Evolutionary conservation across 2,329 filamentous ascomycete genomes (phyloP), one percentile per base, ranked within the genome.

Genomic region (Hirsutella minnesotensis): DNA sequence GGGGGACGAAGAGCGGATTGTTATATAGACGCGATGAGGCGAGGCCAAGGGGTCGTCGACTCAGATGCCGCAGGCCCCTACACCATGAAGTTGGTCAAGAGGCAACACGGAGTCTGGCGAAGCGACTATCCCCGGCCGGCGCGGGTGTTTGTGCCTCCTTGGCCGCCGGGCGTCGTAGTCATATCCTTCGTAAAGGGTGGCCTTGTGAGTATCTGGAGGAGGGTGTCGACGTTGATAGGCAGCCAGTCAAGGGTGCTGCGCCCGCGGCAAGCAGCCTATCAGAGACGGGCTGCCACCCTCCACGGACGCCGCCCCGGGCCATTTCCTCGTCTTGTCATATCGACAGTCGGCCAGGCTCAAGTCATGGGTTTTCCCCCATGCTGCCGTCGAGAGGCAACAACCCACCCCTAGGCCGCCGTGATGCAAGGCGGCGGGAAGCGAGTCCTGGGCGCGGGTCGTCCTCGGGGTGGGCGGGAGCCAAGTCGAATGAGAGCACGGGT

Each of bases 181-280:
- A 44, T 27, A 40, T 41, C 38, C 31, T 24, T n/a, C 35, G 37
- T 27, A 42, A 39, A 49, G 46, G 44, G 46, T 46, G 52, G 51
- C 54, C 53, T 51, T 52, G 54, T 53, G 51, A 53, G 49, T 36
- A 12, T 39, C 34, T 39, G 29, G 24, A 44, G 24, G 47, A n/a
- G 39, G 31, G 39, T 41, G 39, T 34, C 15, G 52, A 27, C 51
- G 52, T 49, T 54, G 52, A 53, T 51, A 49, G 45, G 49, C 47
- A 46, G 41, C 44, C 36, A 47, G 46, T 31, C 39, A 27, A 27
- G 38, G 44, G 44, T 46, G 42, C 49, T 47, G 46, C 44, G 49
- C 45, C 49, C 50, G 51, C 50, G 51, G 49, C 50, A 49, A 52
- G 47, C 36, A 41, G 40, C 48, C 48, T 47, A 46, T 47, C 38